phyloP scores from a whole-genome alignment of 179 eudicot species.

The Gypsophila paniculata region DNA sequence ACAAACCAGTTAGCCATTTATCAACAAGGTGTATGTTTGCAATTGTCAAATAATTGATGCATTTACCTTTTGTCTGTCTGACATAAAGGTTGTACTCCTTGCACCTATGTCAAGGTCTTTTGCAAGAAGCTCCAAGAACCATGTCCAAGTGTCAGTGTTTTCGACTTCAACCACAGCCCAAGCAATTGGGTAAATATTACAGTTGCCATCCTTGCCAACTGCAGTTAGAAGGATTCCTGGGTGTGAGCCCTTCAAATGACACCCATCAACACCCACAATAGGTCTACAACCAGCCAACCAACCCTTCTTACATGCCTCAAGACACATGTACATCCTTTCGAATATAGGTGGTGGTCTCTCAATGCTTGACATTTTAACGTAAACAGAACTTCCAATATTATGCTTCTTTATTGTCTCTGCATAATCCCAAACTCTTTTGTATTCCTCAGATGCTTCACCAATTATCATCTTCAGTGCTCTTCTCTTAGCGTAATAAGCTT shows the following conservation, averaged over 20 bases:
- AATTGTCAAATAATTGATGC: no score
- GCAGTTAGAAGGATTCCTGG: background rate
- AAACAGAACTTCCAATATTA: background rate
- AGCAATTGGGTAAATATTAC: background rate
- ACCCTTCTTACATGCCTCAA: background rate
- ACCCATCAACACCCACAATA: constrained; percentile 7
- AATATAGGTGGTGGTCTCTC: background rate
- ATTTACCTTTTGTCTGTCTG: background rate
- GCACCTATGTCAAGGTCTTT: background rate
- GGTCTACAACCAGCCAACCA: background rate
- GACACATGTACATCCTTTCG: background rate
- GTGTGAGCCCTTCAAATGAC: background rate
- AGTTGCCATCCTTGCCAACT: no score
- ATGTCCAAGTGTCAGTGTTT: background rate
- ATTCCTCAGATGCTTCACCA: background rate
- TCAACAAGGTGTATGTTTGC: no score
- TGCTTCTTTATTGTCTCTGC: background rate
- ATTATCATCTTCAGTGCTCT: background rate
- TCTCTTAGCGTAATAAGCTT: background rate
- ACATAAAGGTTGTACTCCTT: background rate
- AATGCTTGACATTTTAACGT: background rate
- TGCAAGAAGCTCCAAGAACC: background rate
- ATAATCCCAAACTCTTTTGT: background rate
- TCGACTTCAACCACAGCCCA: background rate
- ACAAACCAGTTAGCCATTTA: no score